phyloP scores from a whole-genome alignment of 2,329 filamentous ascomycete species.

The Scolecobasidium constrictum region DNA sequence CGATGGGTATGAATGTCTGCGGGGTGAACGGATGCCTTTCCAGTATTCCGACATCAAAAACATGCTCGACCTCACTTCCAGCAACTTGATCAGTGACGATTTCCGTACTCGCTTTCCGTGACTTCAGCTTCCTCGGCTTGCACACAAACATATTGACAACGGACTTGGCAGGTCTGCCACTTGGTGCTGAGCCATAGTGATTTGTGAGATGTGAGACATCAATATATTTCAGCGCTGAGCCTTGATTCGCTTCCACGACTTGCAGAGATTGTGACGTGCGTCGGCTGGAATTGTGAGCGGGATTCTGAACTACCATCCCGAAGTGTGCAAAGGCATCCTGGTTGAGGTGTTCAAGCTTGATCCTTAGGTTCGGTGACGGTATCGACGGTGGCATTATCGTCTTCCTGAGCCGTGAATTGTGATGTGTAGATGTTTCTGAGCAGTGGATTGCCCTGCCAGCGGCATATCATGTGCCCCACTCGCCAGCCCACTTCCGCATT shows the following conservation, averaged over 20 bases:
- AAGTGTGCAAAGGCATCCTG: conserved; percentile 62
- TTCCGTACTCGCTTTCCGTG: conserved; percentile 79
- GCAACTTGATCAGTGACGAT: conserved; percentile 50
- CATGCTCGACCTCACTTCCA: conserved; percentile 20
- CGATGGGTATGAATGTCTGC: conserved; percentile 82
- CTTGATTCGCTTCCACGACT: conserved; percentile 63
- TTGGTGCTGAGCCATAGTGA: conserved; percentile 57
- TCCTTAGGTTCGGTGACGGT: conserved; percentile 27
- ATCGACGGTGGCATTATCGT: conserved; percentile 26
- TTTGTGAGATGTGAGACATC: conserved; percentile 65
- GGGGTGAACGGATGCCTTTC: conserved; percentile 91
- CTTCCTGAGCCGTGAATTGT: no score
- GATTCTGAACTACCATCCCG: conserved; percentile 73
- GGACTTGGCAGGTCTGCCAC: conserved; percentile 43
- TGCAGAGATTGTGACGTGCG: conserved; percentile 19
- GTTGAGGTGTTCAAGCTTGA: conserved; percentile 57
- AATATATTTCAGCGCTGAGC: conserved; percentile 76
- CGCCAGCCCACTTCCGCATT: no score
- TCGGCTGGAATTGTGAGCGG: conserved; percentile 42
- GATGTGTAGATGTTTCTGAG: no score
- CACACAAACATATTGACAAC: conserved; percentile 88
- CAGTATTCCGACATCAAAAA: conserved; percentile 61
- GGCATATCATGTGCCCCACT: no score
- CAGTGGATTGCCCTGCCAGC: no score
- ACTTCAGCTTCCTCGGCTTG: conserved; percentile 50